Evolutionary conservation across 768 basidiomycete genomes (phyloP), one percentile per base, ranked within the genome.

Genomic region (Lanmaoa pseudosensibilis): DNA sequence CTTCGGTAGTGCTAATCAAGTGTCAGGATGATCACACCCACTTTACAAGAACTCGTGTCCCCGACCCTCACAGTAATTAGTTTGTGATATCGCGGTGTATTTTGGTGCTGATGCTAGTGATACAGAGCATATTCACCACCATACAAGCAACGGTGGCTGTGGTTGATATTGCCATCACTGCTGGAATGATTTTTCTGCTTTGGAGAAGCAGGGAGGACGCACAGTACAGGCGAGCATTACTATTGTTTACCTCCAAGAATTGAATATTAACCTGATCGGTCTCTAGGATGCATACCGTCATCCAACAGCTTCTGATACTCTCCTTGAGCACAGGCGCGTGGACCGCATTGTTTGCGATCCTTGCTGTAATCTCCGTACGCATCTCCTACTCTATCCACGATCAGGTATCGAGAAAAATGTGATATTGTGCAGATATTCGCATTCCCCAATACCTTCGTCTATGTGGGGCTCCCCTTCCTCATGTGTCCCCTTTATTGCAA

Each of bases 401-500:
- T 36, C 6, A 5, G 6, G 4, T 27, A 49, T 37, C 10, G 21
- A 41, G 19, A 12, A 32, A 37, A 4, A 9, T 4, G 13, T 40
- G 57, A 45, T 18, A 19, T 30, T 15, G 5, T 16, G 8, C 21
- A 63, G 62, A 57, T 65, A 46, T 43, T 61, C 32, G 27, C 8
- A 2, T 55, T 64, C 23, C 55, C 60, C 2, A 38, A 52, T 12
- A 67, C 65, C 18, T 47, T 56, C 18, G 41, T 67, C 33, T 67
- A 69, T 9, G 50, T 34, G 30, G 54, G 46, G 11, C 44, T 74
- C 38, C 66, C 70, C 47, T 71, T 69, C 19, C 64, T 70, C 4
- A 52, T 72, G 23, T 68, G 71, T 50, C 66, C 71, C 2, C 48
- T 74, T 9, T 73, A 72, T 39, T 66, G 68, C 37, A 73, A 68